Conservation (phyloP, 441 rosid genomes). For the Bocquillonia castaneifolia region DNA sequence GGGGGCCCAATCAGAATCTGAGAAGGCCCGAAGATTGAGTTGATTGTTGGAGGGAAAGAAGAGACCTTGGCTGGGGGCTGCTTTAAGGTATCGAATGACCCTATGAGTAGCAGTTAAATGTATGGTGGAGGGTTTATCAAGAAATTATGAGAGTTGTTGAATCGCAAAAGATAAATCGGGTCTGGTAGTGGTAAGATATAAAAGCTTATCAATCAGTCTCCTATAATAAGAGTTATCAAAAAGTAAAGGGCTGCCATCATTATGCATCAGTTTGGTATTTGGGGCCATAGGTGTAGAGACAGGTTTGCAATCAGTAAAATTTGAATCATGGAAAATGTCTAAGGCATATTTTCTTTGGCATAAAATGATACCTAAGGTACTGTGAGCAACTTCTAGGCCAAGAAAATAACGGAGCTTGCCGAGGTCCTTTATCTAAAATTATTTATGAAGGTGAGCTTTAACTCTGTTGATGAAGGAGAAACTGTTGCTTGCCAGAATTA, state of each 20-base stretch:
- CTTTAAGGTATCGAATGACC: neutral
- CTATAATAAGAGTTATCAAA: neutral
- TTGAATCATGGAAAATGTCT: neutral
- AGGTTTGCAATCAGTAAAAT: neutral
- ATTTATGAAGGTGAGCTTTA: too few species aligned
- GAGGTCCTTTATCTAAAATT: too few species aligned
- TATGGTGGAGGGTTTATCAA: neutral
- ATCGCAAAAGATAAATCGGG: neutral
- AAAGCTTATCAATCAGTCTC: neutral
- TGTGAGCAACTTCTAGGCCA: too few species aligned
- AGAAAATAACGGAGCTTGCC: too few species aligned
- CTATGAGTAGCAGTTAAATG: neutral
- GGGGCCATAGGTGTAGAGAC: neutral
- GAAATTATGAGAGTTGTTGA: neutral
- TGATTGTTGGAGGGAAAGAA: neutral
- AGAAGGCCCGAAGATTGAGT: neutral
- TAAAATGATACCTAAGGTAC: neutral
- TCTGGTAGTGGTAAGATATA: neutral
- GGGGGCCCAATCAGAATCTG: neutral
- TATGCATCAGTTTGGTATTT: neutral
- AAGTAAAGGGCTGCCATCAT: neutral
- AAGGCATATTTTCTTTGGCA: too few species aligned
- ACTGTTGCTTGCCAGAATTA: too few species aligned
- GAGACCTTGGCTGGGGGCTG: neutral
- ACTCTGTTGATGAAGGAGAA: too few species aligned